Evolutionary conservation across 768 basidiomycete species (phyloP).

Genomic region (Kwoniella botswanensis): DNA sequence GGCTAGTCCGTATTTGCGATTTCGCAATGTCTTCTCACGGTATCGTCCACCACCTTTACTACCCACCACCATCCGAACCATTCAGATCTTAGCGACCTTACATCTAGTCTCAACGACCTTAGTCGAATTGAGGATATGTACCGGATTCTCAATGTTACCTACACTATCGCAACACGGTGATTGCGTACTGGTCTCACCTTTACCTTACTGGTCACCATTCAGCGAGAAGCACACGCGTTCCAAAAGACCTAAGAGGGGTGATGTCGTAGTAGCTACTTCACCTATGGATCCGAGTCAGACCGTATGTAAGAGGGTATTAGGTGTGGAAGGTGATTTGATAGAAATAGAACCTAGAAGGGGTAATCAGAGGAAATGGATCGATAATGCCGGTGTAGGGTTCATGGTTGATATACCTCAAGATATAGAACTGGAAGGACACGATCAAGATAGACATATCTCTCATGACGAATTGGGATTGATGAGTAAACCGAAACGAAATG

Average conservation of each 20-base stretch:
- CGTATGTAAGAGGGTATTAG: constrained; percentile 88
- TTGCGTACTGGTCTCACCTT: constrained; percentile 53
- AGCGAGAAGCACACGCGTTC: constrained; percentile 11
- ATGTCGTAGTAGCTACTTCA: constrained; percentile 73
- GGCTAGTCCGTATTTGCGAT: constrained; percentile 15
- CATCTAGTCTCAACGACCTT: constrained; percentile 52
- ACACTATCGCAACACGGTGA: constrained; percentile 55
- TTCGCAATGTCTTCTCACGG: constrained; percentile 12
- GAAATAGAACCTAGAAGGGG: constrained; percentile 76
- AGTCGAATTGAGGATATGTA: constrained; percentile 49
- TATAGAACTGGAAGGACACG: constrained; percentile 17
- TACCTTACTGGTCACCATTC: constrained; percentile 48
- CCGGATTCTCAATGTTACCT: constrained; percentile 59
- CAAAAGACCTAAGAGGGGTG: constrained; percentile 65
- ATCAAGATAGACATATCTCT: constrained; percentile 5
- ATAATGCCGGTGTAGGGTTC: constrained; percentile 19
- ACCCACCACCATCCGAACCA: constrained; percentile 32
- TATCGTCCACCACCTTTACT: constrained; percentile 35
- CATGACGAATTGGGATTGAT: neutral
- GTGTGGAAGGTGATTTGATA: constrained; percentile 84
- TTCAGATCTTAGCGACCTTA: constrained; percentile 41
- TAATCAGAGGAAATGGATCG: constrained; percentile 29
- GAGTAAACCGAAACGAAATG: constrained; percentile 27
- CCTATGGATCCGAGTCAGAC: constrained; percentile 70
- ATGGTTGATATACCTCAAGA: constrained; percentile 25